Evolutionary conservation across 2,329 filamentous ascomycete species (phyloP).

Genomic region (Cadophora sp.): DNA sequence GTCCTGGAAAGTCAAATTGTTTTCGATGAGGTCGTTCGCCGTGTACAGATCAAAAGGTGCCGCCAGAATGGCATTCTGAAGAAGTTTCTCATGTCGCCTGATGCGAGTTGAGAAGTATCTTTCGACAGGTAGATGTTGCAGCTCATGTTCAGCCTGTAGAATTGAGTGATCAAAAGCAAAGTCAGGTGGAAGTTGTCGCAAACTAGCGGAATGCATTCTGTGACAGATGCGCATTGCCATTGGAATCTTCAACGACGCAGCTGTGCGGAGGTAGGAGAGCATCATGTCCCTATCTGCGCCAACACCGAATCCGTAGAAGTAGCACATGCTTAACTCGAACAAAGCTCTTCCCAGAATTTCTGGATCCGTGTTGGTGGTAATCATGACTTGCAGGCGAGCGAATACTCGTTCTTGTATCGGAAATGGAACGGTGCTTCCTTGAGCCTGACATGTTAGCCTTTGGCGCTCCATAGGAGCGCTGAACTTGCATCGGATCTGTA

Average conservation of each 20-base stretch:
- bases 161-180: not conserved
- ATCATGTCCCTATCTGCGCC: not conserved
- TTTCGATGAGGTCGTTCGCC: not conserved
- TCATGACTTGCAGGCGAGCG: not conserved
- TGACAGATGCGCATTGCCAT: not conserved
- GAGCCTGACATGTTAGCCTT: not conserved
- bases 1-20: not conserved
- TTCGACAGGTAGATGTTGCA: not conserved
- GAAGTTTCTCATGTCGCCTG: not conserved
- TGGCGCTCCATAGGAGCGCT: not conserved
- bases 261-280: not conserved
- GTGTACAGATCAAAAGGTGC: slow-evolving; percentile 3
- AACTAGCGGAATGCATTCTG: slow-evolving; percentile 2
- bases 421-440: not conserved
- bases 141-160: not conserved
- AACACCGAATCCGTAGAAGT: slow-evolving; percentile 8
- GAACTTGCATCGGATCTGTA: slow-evolving; percentile 4
- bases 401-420: not conserved
- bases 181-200: not conserved
- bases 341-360: not conserved
- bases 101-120: not conserved
- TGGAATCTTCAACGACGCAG: not conserved
- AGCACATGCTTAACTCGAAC: slow-evolving; percentile 3
- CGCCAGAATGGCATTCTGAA: not conserved
- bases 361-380: not conserved